These are phyloP conservation scores for Phytophthora boehmeriae DNA, from an alignment of 352 stramenopile genomes.

Conservation along the genomic window DNA sequence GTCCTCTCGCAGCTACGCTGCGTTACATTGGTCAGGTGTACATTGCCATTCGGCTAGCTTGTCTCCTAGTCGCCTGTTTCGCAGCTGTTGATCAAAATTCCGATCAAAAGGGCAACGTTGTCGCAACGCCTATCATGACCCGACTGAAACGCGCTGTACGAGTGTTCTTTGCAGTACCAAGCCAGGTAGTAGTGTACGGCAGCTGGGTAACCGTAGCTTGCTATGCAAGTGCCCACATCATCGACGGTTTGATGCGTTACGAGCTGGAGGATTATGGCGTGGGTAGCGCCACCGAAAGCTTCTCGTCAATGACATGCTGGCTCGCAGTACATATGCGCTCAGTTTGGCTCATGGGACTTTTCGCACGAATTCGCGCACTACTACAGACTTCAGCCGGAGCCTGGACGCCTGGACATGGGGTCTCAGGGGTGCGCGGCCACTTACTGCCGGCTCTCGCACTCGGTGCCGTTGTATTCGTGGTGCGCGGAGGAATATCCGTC, in stretches of 20 bases:
- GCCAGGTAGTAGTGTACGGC: conserved; percentile 56
- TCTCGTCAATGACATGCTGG: conserved; percentile 41
- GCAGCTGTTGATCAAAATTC: conserved; percentile 21
- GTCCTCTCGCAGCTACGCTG: conserved; percentile 47
- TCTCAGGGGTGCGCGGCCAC: conserved; percentile 48
- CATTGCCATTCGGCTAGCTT: conserved; percentile 42
- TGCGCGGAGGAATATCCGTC: conserved; percentile 37
- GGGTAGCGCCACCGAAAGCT: conserved; percentile 36
- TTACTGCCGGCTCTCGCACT: conserved; percentile 42
- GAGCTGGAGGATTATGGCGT: conserved; percentile 51
- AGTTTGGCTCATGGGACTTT: conserved; percentile 51
- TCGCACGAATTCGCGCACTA: conserved; percentile 49
- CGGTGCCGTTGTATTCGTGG: conserved; percentile 44
- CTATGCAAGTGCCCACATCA: conserved; percentile 54
- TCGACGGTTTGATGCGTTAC: conserved; percentile 58
- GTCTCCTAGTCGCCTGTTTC: conserved; percentile 39
- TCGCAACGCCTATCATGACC: background rate
- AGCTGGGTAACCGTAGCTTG: conserved; percentile 49
- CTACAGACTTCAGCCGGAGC: conserved; percentile 52
- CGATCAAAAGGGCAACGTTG: background rate
- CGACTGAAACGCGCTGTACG: conserved; percentile 26
- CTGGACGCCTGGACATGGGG: conserved; percentile 52
- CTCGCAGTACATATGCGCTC: conserved; percentile 57
- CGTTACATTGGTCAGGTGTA: conserved; percentile 55
- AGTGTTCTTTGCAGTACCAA: conserved; percentile 55